A percentile compares a stretch with the other conserved stretches of the same genome.
Conservation (phyloP, 176 grass and related monocot species). For the Phragmites australis region DNA sequence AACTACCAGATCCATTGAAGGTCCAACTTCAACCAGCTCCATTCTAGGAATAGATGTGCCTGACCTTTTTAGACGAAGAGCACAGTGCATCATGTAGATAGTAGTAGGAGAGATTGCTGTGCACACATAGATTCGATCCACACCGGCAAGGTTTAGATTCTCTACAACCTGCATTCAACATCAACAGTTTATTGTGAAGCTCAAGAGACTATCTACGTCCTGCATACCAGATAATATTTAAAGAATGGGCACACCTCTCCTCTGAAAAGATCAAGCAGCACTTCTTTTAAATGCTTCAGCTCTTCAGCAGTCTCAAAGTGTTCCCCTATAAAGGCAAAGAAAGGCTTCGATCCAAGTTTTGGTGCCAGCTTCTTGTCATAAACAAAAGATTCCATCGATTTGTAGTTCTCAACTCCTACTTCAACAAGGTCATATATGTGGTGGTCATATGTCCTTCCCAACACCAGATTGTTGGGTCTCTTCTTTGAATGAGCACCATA, state of each 20-base stretch:
- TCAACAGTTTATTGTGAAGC: constrained; percentile 7
- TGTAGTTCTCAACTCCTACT: constrained; percentile 90
- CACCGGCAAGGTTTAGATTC: constrained; percentile 81
- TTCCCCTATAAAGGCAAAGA: constrained; percentile 90
- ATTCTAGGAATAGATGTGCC: constrained; percentile 84
- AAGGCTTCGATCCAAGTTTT: constrained; percentile 83
- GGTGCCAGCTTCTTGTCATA: constrained; percentile 91
- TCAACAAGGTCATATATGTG: constrained; percentile 98
- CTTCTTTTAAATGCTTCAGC: constrained; percentile 91
- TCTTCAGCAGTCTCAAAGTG: constrained; percentile 80
- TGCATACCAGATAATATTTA: neutral
- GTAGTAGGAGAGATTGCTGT: constrained; percentile 73
- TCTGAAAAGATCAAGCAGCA: constrained; percentile 86
- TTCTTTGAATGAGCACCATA: constrained; percentile 98
- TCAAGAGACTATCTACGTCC: neutral
- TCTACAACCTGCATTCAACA: constrained; percentile 69
- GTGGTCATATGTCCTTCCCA: constrained; percentile 89
- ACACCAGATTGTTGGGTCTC: constrained; percentile 85
- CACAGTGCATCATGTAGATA: constrained; percentile 80
- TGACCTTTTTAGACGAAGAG: constrained; percentile 77
- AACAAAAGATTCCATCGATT: constrained; percentile 65
- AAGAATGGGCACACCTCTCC: constrained; percentile 63
- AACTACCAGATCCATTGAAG: constrained; percentile 84
- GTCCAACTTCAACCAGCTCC: constrained; percentile 93
- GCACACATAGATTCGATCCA: constrained; percentile 80